Evolutionary conservation across 2,329 filamentous ascomycete species (phyloP).

Genomic region (Aspergillus udagawae): DNA sequence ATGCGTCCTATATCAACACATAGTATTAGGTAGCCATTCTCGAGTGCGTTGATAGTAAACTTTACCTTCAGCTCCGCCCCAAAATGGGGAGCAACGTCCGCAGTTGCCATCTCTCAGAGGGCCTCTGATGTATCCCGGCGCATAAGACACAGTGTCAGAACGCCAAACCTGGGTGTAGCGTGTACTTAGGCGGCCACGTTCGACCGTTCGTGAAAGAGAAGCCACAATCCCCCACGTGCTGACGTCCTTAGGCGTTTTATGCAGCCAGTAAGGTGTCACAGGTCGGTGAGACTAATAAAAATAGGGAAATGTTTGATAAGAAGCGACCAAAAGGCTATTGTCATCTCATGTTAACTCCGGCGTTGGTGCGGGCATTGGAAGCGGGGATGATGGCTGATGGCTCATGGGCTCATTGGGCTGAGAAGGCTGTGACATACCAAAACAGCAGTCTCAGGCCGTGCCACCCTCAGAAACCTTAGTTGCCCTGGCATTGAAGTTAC

Average conservation of each 20-base stretch:
- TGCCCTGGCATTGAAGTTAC: background rate
- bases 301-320: background rate
- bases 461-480: background rate
- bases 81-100: conserved; percentile 80
- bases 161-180: background rate
- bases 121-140: conserved; percentile 15
- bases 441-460: conserved; percentile 21
- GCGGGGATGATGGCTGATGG: conserved; percentile 25
- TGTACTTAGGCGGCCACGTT: background rate
- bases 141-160: conserved; percentile 15
- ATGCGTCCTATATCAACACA: conserved; percentile 68
- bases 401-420: conserved; percentile 1
- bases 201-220: background rate
- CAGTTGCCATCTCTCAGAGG: conserved; percentile 64
- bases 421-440: conserved; percentile 21
- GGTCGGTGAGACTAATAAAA: background rate
- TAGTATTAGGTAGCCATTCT: background rate
- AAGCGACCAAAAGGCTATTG: background rate
- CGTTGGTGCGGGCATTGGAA: conserved; percentile 11
- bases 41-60: conserved; percentile 19
- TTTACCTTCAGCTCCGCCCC: conserved; percentile 87
- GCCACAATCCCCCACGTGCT: conserved; percentile 1
- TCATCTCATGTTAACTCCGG: background rate
- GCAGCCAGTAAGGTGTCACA: background rate
- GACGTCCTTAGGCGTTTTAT: background rate